Evolutionary conservation across 1,284 basidiomycete species (phyloP).

Genomic region (Pyrrhoderma lamaoense): DNA sequence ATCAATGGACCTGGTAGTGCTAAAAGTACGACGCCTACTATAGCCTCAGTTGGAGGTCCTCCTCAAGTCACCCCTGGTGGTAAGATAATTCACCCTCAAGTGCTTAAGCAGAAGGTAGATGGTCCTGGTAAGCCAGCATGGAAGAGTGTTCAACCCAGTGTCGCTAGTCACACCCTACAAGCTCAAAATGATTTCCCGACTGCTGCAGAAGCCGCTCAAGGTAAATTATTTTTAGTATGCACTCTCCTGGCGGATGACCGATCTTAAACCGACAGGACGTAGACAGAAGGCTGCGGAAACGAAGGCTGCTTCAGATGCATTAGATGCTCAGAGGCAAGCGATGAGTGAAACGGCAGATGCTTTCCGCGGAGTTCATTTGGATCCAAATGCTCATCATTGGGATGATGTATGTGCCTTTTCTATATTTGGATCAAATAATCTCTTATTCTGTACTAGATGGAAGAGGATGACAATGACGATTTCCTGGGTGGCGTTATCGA

Average conservation of each 20-base stretch:
- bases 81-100: slow-evolving; percentile 64
- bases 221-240: slow-evolving; percentile 33
- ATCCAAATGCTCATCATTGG: slow-evolving; percentile 93
- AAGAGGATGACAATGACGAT: slow-evolving; percentile 88
- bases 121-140: slow-evolving; percentile 47
- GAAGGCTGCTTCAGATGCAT: slow-evolving; percentile 28
- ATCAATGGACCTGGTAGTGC: slow-evolving; percentile 27
- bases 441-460: slow-evolving; percentile 33
- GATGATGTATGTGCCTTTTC: slow-evolving; percentile 60
- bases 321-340: slow-evolving; percentile 44
- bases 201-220: slow-evolving; percentile 84
- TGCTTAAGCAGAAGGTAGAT: slow-evolving; percentile 40
- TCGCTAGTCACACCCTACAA: slow-evolving; percentile 28
- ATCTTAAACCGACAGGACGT: not conserved
- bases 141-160: slow-evolving; percentile 45
- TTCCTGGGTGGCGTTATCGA: slow-evolving; percentile 86
- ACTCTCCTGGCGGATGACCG: too few relatives aligned
- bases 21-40: slow-evolving; percentile 25
- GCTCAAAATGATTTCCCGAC: slow-evolving; percentile 76
- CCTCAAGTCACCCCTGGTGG: slow-evolving; percentile 49
- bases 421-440: not conserved
- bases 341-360: slow-evolving; percentile 77
- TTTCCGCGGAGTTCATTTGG: slow-evolving; percentile 84
- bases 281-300: slow-evolving; percentile 18
- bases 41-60: slow-evolving; percentile 27